Base-by-base conservation (phyloP, 352 stramenopile species). In the Blastocystis sp. region DNA sequence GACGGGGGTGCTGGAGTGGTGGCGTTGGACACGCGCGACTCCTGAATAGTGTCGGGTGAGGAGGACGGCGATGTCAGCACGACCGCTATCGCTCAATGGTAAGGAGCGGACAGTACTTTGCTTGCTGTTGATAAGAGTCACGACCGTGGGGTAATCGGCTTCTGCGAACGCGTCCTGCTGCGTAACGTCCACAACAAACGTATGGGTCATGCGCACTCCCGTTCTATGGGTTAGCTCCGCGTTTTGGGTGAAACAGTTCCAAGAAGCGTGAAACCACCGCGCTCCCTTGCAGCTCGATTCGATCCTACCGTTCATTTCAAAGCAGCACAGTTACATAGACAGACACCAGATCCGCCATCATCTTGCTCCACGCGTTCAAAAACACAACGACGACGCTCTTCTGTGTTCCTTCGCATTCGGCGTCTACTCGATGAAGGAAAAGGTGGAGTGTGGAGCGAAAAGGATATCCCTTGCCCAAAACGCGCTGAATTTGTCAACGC, bases 381-480 rank as follows among this genome's bases (percentile, higher is more conserved):
- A 84, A 84, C 7, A 84, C 48, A 3, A 84, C 7, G 4, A 68
- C 43, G 28, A 52, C 65, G 3, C 34, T 24, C 28, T 34, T 69
- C 19, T 70, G 34, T 2, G 28, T 9, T 45, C 7, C 24, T 24
- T 38, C 3, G 28, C n/a, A 43, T 52, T 28, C 52, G 19, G 28
- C 52, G 69, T 84, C 34, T 84, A 14, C 3, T 17, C 4, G 14
- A 19, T 68, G 14, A 84, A 34, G 24, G 57, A 52, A 52, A 43
- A 4, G 28, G 1, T 21, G 9, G 17, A 34, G 17, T 19, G 21
- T 1, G 17, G 14, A 57, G 1, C 28, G 69, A 40, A 24, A 0
- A 40, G 74, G 74, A 84, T 84, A 84, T 84, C 74, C 19, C 45
- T 66, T 0, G 45, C 74, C 61, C 42, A 40, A 45, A 68, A 84